phyloP scores from a whole-genome alignment of 805 yeast genomes.

The Alloascoidea africana region DNA sequence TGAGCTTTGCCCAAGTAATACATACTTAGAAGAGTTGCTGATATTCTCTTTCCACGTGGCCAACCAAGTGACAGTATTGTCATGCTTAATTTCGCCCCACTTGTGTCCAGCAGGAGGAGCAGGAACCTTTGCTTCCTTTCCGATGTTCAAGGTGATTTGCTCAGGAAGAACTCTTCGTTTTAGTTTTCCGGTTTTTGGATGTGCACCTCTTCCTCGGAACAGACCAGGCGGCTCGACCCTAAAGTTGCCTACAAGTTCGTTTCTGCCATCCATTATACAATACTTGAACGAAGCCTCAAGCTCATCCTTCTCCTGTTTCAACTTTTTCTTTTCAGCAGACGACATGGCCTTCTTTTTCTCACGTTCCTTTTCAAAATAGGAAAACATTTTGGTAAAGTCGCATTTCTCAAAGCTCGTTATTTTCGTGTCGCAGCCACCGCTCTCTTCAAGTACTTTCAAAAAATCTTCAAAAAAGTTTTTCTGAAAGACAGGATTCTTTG shows the following conservation, averaged over 20 bases:
- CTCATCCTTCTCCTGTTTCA: constrained; percentile 59
- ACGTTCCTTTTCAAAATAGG: constrained; percentile 51
- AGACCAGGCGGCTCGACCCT: constrained; percentile 93
- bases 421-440: constrained; percentile 33
- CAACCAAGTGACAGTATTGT: constrained; percentile 85
- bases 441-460: constrained; percentile 44
- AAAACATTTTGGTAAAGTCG: constrained; percentile 65
- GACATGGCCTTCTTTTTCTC: constrained; percentile 59
- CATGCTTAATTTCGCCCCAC: constrained; percentile 87
- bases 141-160: constrained; percentile 72
- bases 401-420: constrained; percentile 48
- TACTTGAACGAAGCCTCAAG: constrained; percentile 69
- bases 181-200: constrained; percentile 87
- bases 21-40: constrained; percentile 71
- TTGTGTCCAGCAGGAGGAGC: constrained; percentile 72
- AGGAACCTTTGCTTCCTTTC: constrained; percentile 60
- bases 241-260: constrained; percentile 87
- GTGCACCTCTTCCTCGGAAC: constrained; percentile 93
- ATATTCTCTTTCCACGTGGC: constrained; percentile 97
- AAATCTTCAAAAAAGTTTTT: constrained; percentile 81
- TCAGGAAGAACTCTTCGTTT: constrained; percentile 83
- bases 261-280: constrained; percentile 74
- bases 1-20: constrained; percentile 80
- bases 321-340: constrained; percentile 56
- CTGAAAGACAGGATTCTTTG: constrained; percentile 72